A percentile compares a stretch with the other conserved stretches of the same genome.
These are phyloP conservation scores for Magnolia changhungtana DNA, from an alignment of 164 flowering plant species.

Conservation along the genomic window DNA sequence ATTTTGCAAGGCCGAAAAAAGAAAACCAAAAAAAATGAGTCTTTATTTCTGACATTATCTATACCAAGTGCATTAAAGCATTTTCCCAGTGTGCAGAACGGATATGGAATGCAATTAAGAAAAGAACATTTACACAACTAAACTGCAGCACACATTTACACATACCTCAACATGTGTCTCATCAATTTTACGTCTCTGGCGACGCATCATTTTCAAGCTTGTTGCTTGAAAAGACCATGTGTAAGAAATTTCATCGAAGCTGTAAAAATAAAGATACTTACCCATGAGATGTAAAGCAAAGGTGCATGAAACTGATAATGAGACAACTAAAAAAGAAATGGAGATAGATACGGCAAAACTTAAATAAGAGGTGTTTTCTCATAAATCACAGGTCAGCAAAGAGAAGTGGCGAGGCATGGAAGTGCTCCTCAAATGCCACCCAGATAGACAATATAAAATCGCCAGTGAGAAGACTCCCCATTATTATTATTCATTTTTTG, in stretches of 20 bases:
- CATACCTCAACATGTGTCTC: slow-evolving; percentile 96
- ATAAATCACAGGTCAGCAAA: neutral
- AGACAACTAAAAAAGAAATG: neutral
- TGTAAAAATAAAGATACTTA: slow-evolving; percentile 8
- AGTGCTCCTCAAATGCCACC: neutral
- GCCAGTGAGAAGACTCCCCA: neutral
- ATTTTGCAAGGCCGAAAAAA: no score
- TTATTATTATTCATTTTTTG: no score
- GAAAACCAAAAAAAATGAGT: no score
- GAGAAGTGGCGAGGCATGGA: neutral
- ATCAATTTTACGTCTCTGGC: slow-evolving; percentile 95
- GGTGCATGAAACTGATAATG: neutral
- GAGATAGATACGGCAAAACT: neutral
- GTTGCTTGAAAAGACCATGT: slow-evolving; percentile 55
- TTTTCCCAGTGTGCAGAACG: no score
- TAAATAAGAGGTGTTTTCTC: neutral
- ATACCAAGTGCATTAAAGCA: no score
- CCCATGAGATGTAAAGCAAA: slow-evolving; percentile 4
- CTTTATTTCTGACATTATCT: no score
- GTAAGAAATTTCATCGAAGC: slow-evolving; percentile 24
- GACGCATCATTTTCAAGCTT: slow-evolving; percentile 95
- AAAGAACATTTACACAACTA: no score
- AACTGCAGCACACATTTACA: neutral
- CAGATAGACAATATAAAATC: neutral
- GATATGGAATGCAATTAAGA: no score